These are phyloP conservation scores for Botrytis sinoallii DNA, from an alignment of 2,329 filamentous ascomycete genomes.

Conservation along the genomic window DNA sequence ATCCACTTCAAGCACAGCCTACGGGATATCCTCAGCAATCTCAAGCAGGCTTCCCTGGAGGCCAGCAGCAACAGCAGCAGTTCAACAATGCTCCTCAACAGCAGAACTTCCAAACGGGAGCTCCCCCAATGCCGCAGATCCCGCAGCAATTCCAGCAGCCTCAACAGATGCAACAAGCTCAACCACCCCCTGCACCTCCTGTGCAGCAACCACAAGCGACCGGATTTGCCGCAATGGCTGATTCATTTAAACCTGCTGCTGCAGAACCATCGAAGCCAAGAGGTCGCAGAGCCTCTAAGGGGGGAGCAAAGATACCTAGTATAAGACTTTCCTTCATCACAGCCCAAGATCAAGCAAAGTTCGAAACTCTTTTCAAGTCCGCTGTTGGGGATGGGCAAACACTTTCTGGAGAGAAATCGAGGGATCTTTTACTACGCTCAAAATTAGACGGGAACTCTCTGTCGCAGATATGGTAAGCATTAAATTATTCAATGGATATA, in stretches of 20 bases:
- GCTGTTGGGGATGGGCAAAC: slow-evolving; percentile 81
- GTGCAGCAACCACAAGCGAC: slow-evolving; percentile 64
- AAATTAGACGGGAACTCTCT: slow-evolving; percentile 83
- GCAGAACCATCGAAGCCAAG: slow-evolving; percentile 43
- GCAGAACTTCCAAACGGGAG: slow-evolving; percentile 39
- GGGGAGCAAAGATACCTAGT: slow-evolving; percentile 78
- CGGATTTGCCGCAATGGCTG: slow-evolving; percentile 64
- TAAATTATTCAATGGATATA: slow-evolving; percentile 11
- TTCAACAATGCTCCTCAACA: slow-evolving; percentile 47
- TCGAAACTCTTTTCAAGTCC: slow-evolving; percentile 96
- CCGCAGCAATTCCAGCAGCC: slow-evolving; percentile 35
- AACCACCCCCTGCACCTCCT: slow-evolving; percentile 55
- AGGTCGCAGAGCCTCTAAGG: slow-evolving; percentile 49
- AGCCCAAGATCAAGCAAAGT: slow-evolving; percentile 89
- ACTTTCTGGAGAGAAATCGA: slow-evolving; percentile 88
- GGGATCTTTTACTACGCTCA: slow-evolving; percentile 83
- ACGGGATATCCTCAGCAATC: slow-evolving; percentile 54
- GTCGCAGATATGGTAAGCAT: slow-evolving; percentile 83
- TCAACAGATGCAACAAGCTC: slow-evolving; percentile 44
- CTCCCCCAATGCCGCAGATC: slow-evolving; percentile 37
- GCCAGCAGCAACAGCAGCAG: slow-evolving; percentile 44
- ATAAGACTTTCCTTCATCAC: slow-evolving; percentile 96
- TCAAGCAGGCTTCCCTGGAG: slow-evolving; percentile 56
- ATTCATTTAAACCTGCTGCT: slow-evolving; percentile 56
- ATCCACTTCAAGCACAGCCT: slow-evolving; percentile 36